Evolutionary conservation across 805 yeast genomes (phyloP).

Genomic region (Spathaspora boniae): DNA sequence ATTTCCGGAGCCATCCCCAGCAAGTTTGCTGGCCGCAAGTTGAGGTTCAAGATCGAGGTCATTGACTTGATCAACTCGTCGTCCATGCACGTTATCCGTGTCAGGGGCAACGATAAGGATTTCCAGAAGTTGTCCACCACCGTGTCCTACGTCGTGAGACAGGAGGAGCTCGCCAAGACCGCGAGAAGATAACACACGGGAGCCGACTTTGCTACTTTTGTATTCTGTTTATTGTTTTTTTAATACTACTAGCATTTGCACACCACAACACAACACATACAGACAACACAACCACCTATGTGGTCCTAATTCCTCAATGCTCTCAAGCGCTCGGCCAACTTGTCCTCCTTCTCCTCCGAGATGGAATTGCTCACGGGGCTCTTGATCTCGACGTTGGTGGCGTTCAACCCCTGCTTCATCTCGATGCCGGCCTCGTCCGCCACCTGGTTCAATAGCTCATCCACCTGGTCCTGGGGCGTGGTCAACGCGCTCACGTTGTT

Average conservation of each 20-base stretch:
- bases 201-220: neutral
- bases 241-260: neutral
- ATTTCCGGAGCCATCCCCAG: constrained; percentile 48
- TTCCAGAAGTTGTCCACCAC: constrained; percentile 42
- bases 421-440: constrained; percentile 98
- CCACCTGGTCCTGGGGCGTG: constrained; percentile 95
- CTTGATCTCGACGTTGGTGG: constrained; percentile 49
- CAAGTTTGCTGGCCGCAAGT: constrained; percentile 44
- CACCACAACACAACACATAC: neutral
- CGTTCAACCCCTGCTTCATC: constrained; percentile 76
- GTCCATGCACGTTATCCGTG: constrained; percentile 39
- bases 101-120: constrained; percentile 45
- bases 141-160: constrained; percentile 42
- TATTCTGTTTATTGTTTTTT: neutral
- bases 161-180: constrained; percentile 31
- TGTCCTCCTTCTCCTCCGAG: constrained; percentile 77
- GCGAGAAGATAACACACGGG: too few species aligned
- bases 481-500: constrained; percentile 81
- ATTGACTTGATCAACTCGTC: constrained; percentile 35
- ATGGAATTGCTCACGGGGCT: constrained; percentile 38
- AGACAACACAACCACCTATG: neutral
- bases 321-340: constrained; percentile 79
- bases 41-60: constrained; percentile 44
- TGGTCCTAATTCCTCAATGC: constrained; percentile 57
- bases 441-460: constrained; percentile 80